Base-by-base conservation (phyloP, 2,329 filamentous ascomycete genomes). In the Alternaria consortialis region DNA sequence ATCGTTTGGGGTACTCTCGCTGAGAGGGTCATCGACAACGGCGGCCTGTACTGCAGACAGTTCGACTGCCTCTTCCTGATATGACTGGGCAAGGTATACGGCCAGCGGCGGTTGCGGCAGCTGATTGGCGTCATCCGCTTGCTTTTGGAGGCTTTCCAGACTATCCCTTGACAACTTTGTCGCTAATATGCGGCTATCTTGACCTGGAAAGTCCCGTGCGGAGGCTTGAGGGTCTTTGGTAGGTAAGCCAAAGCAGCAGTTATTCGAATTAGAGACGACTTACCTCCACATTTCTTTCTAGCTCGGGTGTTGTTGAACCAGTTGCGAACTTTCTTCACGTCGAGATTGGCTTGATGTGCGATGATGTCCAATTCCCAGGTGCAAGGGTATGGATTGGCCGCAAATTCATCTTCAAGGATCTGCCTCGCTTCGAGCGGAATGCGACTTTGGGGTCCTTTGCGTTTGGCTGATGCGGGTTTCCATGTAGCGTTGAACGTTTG, bases 241-340 rank as follows among this genome's bases (percentile, higher is more conserved):
- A 12, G 8, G 37, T 68, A 17, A 69, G 63, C 25, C 57, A 25
- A 42, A 9, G 13, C 15, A 17, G 25, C 8, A 6, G 12, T 23
- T 12, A 13, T 12, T 25, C 20, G 8, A 25, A 4, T 12, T 12
- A 4, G 17, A 12, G n/a, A 15, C 13, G 23, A 65, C 63, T 53
- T 43, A 75, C 74, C 69, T 57, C 64, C 62, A n/a, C 56, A 63
- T 58, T 73, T 75, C 58, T 76, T 75, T 34, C 75, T 68, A 8
- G 74, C 72, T 36, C 75, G 63, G 4, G 74, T 73, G 39, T 78
- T 78, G 53, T 78, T 78, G 63, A 74, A 78, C 75, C 74, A 78
- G 27, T 73, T 77, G 25, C 73, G 67, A 34, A 78, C 75, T 23
- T 71, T 69, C 58, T 78, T 78, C 8, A 73, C 72, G 15, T 77